phyloP scores from a whole-genome alignment of 2,329 filamentous ascomycete genomes.

The Aspergillus amoenus region DNA sequence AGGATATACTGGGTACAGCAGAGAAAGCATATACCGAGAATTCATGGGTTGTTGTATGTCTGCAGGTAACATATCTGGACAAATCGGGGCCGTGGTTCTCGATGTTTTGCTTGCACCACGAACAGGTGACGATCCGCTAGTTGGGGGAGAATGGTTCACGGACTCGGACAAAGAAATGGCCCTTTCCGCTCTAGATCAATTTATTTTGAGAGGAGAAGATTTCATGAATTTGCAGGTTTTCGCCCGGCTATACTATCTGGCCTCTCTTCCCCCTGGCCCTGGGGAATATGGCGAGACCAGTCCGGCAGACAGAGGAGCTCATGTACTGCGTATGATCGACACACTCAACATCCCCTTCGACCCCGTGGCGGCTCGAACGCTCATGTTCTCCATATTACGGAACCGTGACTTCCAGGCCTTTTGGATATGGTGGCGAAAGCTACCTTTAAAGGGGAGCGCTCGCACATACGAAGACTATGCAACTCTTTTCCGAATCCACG shows the following conservation, averaged over 20 bases:
- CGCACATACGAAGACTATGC: slow-evolving; percentile 58
- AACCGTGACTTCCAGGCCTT: slow-evolving; percentile 56
- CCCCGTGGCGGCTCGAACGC: slow-evolving; percentile 25
- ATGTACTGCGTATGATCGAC: slow-evolving; percentile 30
- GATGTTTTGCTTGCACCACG: slow-evolving; percentile 35
- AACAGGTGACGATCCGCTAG: slow-evolving; percentile 7
- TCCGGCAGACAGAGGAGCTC: neutral
- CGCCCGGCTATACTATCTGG: slow-evolving; percentile 39
- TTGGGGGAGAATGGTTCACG: slow-evolving; percentile 17
- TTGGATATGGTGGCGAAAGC: slow-evolving; percentile 61
- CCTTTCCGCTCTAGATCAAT: slow-evolving; percentile 41
- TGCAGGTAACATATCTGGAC: slow-evolving; percentile 35
- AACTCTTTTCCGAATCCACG: slow-evolving; percentile 53
- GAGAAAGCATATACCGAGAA: slow-evolving; percentile 30
- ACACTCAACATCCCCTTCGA: slow-evolving; percentile 30
- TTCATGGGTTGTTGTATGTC: slow-evolving; percentile 37
- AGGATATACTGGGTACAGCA: slow-evolving; percentile 41
- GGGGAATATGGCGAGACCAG: slow-evolving; percentile 30
- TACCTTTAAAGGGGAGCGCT: slow-evolving; percentile 49
- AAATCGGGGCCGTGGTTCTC: slow-evolving; percentile 37
- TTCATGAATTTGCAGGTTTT: slow-evolving; percentile 51
- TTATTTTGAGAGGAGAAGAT: slow-evolving; percentile 42
- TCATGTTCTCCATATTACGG: slow-evolving; percentile 36
- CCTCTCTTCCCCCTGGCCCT: slow-evolving; percentile 33
- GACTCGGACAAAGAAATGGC: slow-evolving; percentile 36